Base-by-base conservation (phyloP, 2,329 filamentous ascomycete species). In the Ophiostoma pallidulum region DNA sequence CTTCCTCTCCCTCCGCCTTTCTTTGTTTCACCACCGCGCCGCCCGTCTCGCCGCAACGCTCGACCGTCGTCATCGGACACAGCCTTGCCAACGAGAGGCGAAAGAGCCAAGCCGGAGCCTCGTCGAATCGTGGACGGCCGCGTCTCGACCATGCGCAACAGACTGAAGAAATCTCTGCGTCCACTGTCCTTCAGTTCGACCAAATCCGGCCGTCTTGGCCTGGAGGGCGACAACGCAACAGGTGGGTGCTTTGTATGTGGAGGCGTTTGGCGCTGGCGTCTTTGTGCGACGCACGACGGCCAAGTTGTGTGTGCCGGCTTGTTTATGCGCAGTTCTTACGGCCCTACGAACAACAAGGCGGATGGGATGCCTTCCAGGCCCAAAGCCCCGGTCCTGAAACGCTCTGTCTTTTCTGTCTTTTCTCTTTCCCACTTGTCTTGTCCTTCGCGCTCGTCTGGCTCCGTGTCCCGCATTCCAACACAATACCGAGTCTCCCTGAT, bases 81-180 rank as follows among this genome's bases (percentile, higher is more conserved):
- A 42, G 42, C 24, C 24, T 28, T 28, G 24, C 10, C 24, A 28
- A 28, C 24, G 10, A n/a, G n/a, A n/a, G n/a, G n/a, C n/a, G n/a
- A n/a, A n/a, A n/a, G n/a, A n/a, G n/a, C n/a, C n/a, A n/a, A n/a
- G n/a, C n/a, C n/a, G n/a, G n/a, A n/a, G n/a, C n/a, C n/a, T n/a
- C n/a, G n/a, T n/a, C n/a, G n/a, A n/a, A n/a, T n/a, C n/a, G n/a
- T n/a, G n/a, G n/a, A 13, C 35, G 5, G 35, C 19, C 35, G 4
- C 35, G n/a, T 45, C 43, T 45, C 41, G 8, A 47, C 29, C 40
- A 55, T 55, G 53, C 53, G 53, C 43, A 50, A 52, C 47, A 19
- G 50, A 16, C 37, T 53, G 8, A 38, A 28, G 14, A 55, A 50
- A 40, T 52, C 50, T 5, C 44, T 41, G 14, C 49, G 44, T 29